These are phyloP conservation scores for Globisporangium lucens DNA, from an alignment of 352 stramenopile genomes.

Conservation along the genomic window DNA sequence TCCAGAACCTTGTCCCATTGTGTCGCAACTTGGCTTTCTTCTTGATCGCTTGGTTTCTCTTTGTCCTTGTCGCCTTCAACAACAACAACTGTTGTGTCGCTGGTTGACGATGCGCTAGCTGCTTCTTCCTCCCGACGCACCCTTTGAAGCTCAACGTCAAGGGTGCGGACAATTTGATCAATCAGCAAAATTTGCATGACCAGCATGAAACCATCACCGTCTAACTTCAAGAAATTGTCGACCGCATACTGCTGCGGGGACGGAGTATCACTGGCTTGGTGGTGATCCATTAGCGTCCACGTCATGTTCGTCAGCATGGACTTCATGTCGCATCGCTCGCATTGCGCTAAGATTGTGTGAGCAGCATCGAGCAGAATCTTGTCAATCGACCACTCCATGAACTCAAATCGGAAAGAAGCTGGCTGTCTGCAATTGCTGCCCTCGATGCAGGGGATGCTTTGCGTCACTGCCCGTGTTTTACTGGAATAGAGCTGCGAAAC, in stretches of 20 bases:
- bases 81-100: neutral
- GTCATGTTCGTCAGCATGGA: conserved; percentile 64
- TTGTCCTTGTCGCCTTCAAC: conserved; percentile 6
- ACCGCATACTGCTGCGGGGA: conserved; percentile 23
- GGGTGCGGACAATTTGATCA: conserved; percentile 63
- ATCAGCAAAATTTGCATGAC: conserved; percentile 82
- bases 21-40: conserved; percentile 13
- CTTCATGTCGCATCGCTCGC: conserved; percentile 66
- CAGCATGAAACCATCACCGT: conserved; percentile 66
- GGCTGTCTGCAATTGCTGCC: conserved; percentile 67
- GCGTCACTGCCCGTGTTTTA: conserved; percentile 66
- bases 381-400: conserved; percentile 81
- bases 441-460: conserved; percentile 66
- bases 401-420: conserved; percentile 76
- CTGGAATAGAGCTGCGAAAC: conserved; percentile 74
- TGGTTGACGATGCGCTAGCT: conserved; percentile 2
- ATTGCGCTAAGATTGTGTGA: conserved; percentile 59
- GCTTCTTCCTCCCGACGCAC: conserved; percentile 29
- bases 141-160: conserved; percentile 56
- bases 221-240: conserved; percentile 62
- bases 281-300: conserved; percentile 39
- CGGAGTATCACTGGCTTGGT: conserved; percentile 12
- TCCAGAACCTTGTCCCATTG: conserved; percentile 38
- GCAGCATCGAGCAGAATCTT: conserved; percentile 60
- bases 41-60: conserved; percentile 21